These are phyloP conservation scores for Bimuria novae-zelandiae DNA, from an alignment of 2,329 filamentous ascomycete species.

Conservation along the genomic window DNA sequence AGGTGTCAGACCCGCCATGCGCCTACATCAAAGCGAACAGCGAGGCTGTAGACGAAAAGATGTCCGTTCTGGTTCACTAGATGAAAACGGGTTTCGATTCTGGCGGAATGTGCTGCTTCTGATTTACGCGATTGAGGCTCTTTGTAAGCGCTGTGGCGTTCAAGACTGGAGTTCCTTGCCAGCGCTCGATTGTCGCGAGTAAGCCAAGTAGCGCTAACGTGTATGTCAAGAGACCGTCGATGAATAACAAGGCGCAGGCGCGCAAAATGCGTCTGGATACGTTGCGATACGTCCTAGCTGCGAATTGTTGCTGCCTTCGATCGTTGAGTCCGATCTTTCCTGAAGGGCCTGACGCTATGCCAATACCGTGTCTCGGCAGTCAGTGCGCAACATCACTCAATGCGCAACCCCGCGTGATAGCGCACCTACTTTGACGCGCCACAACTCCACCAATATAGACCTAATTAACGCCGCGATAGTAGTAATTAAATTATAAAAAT, in stretches of 20 bases:
- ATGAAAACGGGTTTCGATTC: not conserved
- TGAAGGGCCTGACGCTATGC: not conserved
- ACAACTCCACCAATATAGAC: too few species aligned
- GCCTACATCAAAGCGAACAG: not conserved
- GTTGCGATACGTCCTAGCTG: not conserved
- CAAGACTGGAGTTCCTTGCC: not conserved
- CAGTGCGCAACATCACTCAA: too few species aligned
- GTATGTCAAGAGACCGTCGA: not conserved
- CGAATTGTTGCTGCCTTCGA: conserved; percentile 6
- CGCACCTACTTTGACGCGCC: too few species aligned
- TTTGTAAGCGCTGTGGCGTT: not conserved
- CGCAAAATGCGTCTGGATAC: not conserved
- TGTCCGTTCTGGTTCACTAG: not conserved
- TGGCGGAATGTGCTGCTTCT: not conserved
- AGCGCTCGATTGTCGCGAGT: not conserved
- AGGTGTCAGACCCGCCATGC: too few species aligned
- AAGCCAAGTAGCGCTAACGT: not conserved
- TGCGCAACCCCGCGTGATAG: too few species aligned
- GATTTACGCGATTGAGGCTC: not conserved
- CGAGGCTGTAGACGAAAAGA: not conserved
- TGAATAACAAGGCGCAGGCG: not conserved
- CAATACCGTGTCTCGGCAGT: too few species aligned
- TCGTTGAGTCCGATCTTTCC: conserved; percentile 1
- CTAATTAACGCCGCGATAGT: too few species aligned
- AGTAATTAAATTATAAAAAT: too few species aligned